Conservation (phyloP, 768 basidiomycete species). For the Lactarius akahatsu region DNA sequence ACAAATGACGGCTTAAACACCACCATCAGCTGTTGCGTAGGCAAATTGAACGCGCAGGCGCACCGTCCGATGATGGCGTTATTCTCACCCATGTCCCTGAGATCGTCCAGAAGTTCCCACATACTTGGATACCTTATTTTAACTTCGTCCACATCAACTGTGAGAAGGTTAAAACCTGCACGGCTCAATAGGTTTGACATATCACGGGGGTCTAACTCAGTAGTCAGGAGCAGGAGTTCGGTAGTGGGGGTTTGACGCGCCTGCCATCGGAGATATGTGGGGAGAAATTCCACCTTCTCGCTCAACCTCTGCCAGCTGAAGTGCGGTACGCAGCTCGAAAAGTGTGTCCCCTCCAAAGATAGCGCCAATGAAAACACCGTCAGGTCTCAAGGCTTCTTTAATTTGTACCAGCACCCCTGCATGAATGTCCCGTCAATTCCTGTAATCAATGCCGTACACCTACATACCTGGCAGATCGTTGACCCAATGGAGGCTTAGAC, state of each 20-base stretch:
- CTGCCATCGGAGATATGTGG: slow-evolving; percentile 96
- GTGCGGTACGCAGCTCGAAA: slow-evolving; percentile 89
- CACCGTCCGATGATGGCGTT: slow-evolving; percentile 88
- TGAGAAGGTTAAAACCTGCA: slow-evolving; percentile 91
- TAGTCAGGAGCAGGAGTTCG: slow-evolving; percentile 1
- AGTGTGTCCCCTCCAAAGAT: slow-evolving; percentile 96
- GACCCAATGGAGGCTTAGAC: slow-evolving; percentile 92
- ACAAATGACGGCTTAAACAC: slow-evolving; percentile 53
- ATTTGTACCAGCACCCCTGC: slow-evolving; percentile 85
- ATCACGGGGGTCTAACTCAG: slow-evolving; percentile 75
- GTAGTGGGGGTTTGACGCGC: slow-evolving; percentile 42
- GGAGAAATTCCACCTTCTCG: slow-evolving; percentile 97
- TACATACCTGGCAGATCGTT: slow-evolving; percentile 89
- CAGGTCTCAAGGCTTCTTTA: slow-evolving; percentile 76
- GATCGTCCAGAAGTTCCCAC: slow-evolving; percentile 92
- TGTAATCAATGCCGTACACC: not conserved
- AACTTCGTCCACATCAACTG: slow-evolving; percentile 94
- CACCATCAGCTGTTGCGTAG: not conserved
- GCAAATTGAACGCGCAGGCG: slow-evolving; percentile 26
- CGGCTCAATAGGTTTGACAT: slow-evolving; percentile 89
- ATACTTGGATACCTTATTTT: slow-evolving; percentile 89
- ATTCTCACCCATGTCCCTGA: slow-evolving; percentile 95
- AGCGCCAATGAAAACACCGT: slow-evolving; percentile 92
- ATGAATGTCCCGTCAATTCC: not conserved
- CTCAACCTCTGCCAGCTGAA: slow-evolving; percentile 93